A percentile compares a stretch with the other conserved stretches of the same genome.
Evolutionary conservation across 164 flowering plant species (phyloP).

Genomic region (Buxus sempervirens): DNA sequence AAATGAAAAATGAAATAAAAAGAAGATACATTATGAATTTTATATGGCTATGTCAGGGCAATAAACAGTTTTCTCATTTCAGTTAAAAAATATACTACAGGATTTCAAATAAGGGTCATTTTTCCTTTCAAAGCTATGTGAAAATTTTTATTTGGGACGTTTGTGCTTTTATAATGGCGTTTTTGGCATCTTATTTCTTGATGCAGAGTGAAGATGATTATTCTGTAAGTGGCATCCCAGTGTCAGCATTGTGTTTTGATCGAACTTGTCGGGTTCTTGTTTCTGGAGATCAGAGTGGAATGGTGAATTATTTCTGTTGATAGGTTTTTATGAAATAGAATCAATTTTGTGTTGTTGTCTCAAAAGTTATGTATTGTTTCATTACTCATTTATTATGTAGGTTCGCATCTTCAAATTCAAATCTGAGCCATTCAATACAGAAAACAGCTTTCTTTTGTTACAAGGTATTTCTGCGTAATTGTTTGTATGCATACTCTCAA

Average conservation of each 20-base stretch:
- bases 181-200: neutral
- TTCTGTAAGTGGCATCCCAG: slow-evolving; percentile 55
- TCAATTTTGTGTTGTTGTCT: neutral
- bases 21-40: too few species aligned
- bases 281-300: slow-evolving; percentile 89
- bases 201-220: slow-evolving; percentile 68
- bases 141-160: neutral
- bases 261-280: slow-evolving; percentile 51
- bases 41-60: too few species aligned
- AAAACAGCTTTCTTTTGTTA: slow-evolving; percentile 44
- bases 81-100: too few species aligned
- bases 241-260: slow-evolving; percentile 69
- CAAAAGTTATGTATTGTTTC: neutral
- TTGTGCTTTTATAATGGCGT: slow-evolving; percentile 6
- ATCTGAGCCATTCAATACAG: slow-evolving; percentile 53
- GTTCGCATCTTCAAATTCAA: slow-evolving; percentile 67
- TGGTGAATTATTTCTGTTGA: slow-evolving; percentile 34
- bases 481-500: neutral
- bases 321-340: slow-evolving; percentile 10
- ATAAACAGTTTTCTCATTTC: neutral
- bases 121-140: neutral
- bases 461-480: slow-evolving; percentile 36
- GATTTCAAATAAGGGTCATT: neutral
- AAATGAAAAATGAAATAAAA: too few species aligned
- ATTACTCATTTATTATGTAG: slow-evolving; percentile 32